Percentiles rank a stretch among this genome's conserved stretches.
phyloP scores from a whole-genome alignment of 2,329 filamentous ascomycete genomes.

The Alternaria postmessia region DNA sequence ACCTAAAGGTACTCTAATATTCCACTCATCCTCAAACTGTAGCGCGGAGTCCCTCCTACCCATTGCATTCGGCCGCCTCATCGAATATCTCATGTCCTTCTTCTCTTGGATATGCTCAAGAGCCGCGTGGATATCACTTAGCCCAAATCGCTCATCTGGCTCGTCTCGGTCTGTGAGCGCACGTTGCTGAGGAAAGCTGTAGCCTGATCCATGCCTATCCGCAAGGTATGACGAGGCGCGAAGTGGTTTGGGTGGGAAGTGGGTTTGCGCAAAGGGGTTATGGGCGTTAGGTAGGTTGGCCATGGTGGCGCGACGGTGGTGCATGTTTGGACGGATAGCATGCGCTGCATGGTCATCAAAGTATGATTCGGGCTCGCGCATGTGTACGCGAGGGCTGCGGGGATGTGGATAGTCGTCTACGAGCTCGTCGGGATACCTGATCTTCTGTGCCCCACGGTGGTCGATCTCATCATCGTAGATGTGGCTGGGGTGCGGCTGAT shows the following conservation, averaged over 20 bases:
- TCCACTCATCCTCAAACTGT: slow-evolving; percentile 16
- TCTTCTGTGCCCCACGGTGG: slow-evolving; percentile 1
- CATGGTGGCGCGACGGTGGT: slow-evolving; percentile 23
- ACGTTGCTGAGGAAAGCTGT: background rate
- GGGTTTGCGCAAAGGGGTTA: slow-evolving; percentile 15
- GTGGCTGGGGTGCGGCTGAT: slow-evolving; percentile 16
- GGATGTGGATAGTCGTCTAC: slow-evolving; percentile 18
- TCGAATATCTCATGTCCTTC: background rate
- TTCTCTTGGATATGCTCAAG: slow-evolving; percentile 15
- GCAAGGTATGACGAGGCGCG: slow-evolving; percentile 17
- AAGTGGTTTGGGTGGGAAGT: slow-evolving; percentile 17
- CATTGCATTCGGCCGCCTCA: background rate
- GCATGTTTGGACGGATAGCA: slow-evolving; percentile 5
- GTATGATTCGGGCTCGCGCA: slow-evolving; percentile 12
- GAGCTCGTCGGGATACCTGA: slow-evolving; percentile 5
- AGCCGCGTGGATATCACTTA: slow-evolving; percentile 9
- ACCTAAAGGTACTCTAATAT: background rate
- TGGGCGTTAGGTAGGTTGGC: slow-evolving; percentile 1
- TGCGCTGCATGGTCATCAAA: slow-evolving; percentile 14
- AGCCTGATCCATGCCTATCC: slow-evolving; percentile 9
- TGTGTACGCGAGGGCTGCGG: background rate
- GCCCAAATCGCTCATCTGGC: background rate
- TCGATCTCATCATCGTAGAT: slow-evolving; percentile 18
- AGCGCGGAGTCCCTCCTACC: background rate
- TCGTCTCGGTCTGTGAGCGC: background rate